Percentiles rank a stretch among this genome's conserved stretches.
Evolutionary conservation across 768 basidiomycete genomes (phyloP).

Genomic region (Tulasnella calospora): DNA sequence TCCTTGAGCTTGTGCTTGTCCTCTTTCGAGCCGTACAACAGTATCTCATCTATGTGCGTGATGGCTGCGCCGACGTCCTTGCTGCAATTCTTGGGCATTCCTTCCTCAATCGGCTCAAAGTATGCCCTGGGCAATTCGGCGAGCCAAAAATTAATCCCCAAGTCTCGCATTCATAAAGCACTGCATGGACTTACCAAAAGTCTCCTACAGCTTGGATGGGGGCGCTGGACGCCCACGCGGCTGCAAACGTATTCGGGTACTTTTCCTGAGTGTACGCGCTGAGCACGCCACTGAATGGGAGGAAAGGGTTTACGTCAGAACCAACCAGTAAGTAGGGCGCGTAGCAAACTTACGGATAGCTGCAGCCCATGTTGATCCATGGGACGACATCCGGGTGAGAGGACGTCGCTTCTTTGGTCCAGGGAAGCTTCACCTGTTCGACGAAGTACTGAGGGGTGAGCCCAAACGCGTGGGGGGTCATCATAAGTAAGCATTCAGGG

Average conservation of each 20-base stretch:
- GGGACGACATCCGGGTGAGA: background rate
- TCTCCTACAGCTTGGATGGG: slow-evolving; percentile 23
- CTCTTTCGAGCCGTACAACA: background rate
- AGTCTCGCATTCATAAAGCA: background rate
- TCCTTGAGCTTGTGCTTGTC: background rate
- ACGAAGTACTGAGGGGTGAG: slow-evolving; percentile 24
- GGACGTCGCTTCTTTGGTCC: background rate
- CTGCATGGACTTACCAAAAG: background rate
- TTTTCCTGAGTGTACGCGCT: slow-evolving; percentile 16
- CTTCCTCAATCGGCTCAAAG: slow-evolving; percentile 7
- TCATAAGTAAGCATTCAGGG: background rate
- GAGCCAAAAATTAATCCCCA: background rate
- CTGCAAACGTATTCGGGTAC: slow-evolving; percentile 21
- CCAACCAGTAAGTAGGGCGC: no score
- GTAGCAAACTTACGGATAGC: slow-evolving; percentile 4
- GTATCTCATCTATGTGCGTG: background rate
- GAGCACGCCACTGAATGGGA: slow-evolving; percentile 11
- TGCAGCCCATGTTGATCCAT: slow-evolving; percentile 21
- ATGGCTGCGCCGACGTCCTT: slow-evolving; percentile 11
- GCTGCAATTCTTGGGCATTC: slow-evolving; percentile 28
- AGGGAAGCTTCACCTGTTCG: slow-evolving; percentile 23
- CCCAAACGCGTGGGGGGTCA: background rate
- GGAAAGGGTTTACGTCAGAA: no score
- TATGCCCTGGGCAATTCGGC: background rate
- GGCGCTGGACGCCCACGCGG: slow-evolving; percentile 24